Base-by-base conservation (phyloP, 2,329 filamentous ascomycete genomes). In the Scedosporium apiospermum region DNA sequence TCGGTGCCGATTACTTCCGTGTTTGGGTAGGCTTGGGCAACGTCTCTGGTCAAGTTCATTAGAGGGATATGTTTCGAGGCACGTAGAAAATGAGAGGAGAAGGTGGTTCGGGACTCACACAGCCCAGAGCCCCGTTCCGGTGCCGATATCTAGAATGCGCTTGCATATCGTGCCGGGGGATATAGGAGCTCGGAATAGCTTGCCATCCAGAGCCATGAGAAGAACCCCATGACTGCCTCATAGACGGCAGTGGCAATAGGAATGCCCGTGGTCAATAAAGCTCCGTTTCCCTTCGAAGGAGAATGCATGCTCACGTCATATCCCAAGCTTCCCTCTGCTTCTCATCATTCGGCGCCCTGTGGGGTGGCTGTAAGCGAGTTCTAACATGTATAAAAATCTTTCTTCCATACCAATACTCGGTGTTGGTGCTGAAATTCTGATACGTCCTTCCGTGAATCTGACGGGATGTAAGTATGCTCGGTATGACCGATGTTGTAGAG, bases 51-150 rank as follows among this genome's bases (percentile, higher is more conserved):
- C n/a, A 34, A 38, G 23, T 18, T 10, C 23, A 4, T 38, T 58
- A 41, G n/a, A 2, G 51, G 51, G 12, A 2, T 14, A 38, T 14
- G 34, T 38, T 38, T 38, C 10, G 34, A 38, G 34, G 34, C 3
- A 12, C 12, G 10, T 4, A 12, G 34, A 38, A 38, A 3, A 27
- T 27, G 2, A 23, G 3, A 30, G 49, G 27, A 4, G 10, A 23
- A 55, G 7, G 23, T 16, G 21, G 21, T 26, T 55, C 30, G 69
- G 77, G 67, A 58, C 84, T 81, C 23, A 68, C 68, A 67, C 70
- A 3, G 81, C 78, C 82, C 81, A 84, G 62, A 83, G 78, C 26
- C 82, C 82, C 1, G 81, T 81, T 26, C 84, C 84, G 3, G 82
- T 85, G 53, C 82, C 80, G 6, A 84, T 71, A 63, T 83, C 80